Conservation (phyloP, 352 stramenopile genomes). For the Halophytophthora batemanensis region DNA sequence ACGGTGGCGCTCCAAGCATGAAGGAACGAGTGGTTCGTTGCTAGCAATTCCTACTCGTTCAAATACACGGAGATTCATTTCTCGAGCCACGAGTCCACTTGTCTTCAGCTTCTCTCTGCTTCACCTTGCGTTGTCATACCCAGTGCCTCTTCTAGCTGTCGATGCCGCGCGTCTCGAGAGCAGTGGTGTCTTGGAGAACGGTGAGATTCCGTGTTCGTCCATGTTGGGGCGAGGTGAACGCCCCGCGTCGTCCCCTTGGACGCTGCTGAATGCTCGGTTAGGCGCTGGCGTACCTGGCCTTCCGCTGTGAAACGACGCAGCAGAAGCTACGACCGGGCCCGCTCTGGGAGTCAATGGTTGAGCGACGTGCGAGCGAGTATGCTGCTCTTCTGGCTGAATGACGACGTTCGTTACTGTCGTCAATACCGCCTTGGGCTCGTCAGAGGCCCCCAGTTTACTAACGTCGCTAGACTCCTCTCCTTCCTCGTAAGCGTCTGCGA, state of each 20-base stretch:
- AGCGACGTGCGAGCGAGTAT: not conserved
- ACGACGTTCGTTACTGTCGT: not conserved
- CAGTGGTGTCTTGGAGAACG: constrained; percentile 65
- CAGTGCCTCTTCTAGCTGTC: constrained; percentile 34
- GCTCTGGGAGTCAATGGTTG: constrained; percentile 14
- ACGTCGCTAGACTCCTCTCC: constrained; percentile 8
- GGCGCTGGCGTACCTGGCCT: constrained; percentile 11
- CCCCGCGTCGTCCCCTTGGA: constrained; percentile 17
- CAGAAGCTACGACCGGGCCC: constrained; percentile 1
- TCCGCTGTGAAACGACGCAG: not conserved
- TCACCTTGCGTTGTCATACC: constrained; percentile 63
- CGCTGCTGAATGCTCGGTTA: constrained; percentile 5
- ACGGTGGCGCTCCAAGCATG: no score
- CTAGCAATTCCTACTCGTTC: no score
- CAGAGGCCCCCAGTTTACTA: not conserved
- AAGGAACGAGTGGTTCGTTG: no score
- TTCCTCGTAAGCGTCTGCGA: constrained; percentile 68
- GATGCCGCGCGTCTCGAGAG: constrained; percentile 37
- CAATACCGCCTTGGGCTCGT: constrained; percentile 1
- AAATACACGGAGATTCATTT: not conserved
- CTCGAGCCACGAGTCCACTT: constrained; percentile 1
- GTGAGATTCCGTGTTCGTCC: constrained; percentile 44
- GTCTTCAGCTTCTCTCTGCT: not conserved
- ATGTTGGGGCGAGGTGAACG: constrained; percentile 41
- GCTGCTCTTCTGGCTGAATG: constrained; percentile 6